Percentiles rank a stretch among this genome's conserved stretches.
phyloP scores from a whole-genome alignment of 192 early-diverging fungal genomes.

The Linnemannia schmuckeri region DNA sequence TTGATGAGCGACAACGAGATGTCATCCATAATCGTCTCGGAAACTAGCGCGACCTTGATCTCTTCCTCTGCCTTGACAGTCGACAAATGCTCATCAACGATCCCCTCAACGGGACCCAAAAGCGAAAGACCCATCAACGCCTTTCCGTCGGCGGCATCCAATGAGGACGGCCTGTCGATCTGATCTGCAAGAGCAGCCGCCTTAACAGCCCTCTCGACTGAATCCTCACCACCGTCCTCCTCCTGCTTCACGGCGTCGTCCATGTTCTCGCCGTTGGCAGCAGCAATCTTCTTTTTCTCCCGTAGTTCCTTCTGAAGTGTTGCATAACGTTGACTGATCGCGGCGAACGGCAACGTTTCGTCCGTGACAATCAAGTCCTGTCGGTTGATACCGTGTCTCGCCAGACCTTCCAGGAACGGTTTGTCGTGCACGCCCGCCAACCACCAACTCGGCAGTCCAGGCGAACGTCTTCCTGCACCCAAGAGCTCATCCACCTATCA shows the following conservation, averaged over 20 bases:
- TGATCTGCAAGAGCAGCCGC: not conserved
- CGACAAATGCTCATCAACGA: not conserved
- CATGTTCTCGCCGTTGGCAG: not conserved
- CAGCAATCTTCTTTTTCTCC: slow-evolving; percentile 5
- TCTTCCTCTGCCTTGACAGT: not conserved
- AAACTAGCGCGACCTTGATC: not conserved
- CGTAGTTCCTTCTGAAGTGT: slow-evolving; percentile 17
- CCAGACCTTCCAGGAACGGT: slow-evolving; percentile 75
- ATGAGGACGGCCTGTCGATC: not conserved
- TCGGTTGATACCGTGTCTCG: slow-evolving; percentile 77
- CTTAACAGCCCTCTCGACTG: slow-evolving; percentile 18
- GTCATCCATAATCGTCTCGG: not conserved
- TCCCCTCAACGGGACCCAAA: not conserved
- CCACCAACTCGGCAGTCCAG: slow-evolving; percentile 81
- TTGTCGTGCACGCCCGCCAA: slow-evolving; percentile 73
- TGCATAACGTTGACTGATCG: slow-evolving; percentile 49
- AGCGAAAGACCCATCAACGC: not conserved
- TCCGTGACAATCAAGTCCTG: slow-evolving; percentile 76
- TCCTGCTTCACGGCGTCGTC: not conserved
- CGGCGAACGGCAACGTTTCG: slow-evolving; percentile 61
- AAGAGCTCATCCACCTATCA: slow-evolving; percentile 59
- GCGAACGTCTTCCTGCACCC: slow-evolving; percentile 61
- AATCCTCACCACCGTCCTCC: slow-evolving; percentile 8
- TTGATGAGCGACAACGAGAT: not conserved
- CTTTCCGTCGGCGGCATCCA: not conserved